phyloP scores from a whole-genome alignment of 2,329 filamentous ascomycete species.

The Hypoxylon sp. region DNA sequence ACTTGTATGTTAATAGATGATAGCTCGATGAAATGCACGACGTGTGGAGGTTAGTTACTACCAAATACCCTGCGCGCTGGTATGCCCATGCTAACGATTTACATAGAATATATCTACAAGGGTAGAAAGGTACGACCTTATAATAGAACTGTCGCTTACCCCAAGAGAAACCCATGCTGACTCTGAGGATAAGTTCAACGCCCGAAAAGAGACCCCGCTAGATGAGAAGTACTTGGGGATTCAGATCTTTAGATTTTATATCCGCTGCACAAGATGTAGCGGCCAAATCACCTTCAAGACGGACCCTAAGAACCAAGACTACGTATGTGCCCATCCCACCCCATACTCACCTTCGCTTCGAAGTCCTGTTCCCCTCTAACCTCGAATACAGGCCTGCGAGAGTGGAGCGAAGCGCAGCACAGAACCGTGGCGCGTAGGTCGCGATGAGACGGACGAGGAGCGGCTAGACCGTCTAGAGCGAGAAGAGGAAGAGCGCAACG shows the following conservation, averaged over 20 bases:
- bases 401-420: conserved; percentile 91
- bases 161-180: conserved; percentile 54
- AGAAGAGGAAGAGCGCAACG: conserved; percentile 81
- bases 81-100: conserved; percentile 9
- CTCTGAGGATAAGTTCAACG: conserved; percentile 76
- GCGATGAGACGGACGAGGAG: conserved; percentile 86
- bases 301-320: conserved; percentile 95
- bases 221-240: conserved; percentile 92
- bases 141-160: conserved; percentile 54
- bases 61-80: not conserved
- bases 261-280: conserved; percentile 62
- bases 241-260: conserved; percentile 90
- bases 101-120: conserved; percentile 40
- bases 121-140: conserved; percentile 35
- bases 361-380: conserved; percentile 51
- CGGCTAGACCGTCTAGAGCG: conserved; percentile 85
- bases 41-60: conserved; percentile 53
- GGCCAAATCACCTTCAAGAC: conserved; percentile 88
- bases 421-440: conserved; percentile 82
- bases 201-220: conserved; percentile 88
- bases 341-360: conserved; percentile 24
- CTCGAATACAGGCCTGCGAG: conserved; percentile 61
- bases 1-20: conserved; percentile 5
- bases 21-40: conserved; percentile 56
- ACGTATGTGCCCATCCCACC: conserved; percentile 58